Conservation (phyloP, 495 filamentous ascomycete genomes). For the Aspergillus indologenus region DNA sequence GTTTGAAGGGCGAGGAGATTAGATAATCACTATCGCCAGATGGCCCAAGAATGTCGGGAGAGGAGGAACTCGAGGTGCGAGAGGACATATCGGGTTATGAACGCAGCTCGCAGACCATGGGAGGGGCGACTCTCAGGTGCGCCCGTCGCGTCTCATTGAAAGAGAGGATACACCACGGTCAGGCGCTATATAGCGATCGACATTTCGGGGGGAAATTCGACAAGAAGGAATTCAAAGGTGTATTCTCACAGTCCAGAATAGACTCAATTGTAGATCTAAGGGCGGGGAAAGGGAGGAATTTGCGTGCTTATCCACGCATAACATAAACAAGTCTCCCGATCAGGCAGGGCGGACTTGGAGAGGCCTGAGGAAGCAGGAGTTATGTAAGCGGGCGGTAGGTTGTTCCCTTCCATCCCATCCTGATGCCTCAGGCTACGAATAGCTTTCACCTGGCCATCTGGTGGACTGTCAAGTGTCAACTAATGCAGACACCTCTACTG, state of each 20-base stretch:
- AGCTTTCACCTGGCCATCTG: background rate
- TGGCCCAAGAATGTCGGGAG: constrained; percentile 46
- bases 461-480: too few relatives aligned
- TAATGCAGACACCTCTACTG: too few relatives aligned
- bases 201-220: background rate
- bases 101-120: constrained; percentile 14
- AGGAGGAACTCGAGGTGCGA: constrained; percentile 45
- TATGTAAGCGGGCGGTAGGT: constrained; percentile 9
- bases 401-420: too few relatives aligned
- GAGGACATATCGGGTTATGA: constrained; percentile 27
- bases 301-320: constrained; percentile 1
- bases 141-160: constrained; percentile 10
- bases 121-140: constrained; percentile 1
- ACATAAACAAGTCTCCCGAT: constrained; percentile 41
- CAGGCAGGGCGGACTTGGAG: constrained; percentile 20
- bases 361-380: background rate
- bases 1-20: constrained; percentile 44
- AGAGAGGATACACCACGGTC: background rate
- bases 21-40: constrained; percentile 46
- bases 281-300: constrained; percentile 22
- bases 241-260: background rate
- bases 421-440: background rate
- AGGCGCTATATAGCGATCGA: background rate
- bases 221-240: background rate
- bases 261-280: background rate